These are phyloP conservation scores for Mycena polygramma DNA, from an alignment of 768 basidiomycete species.

Conservation along the genomic window DNA sequence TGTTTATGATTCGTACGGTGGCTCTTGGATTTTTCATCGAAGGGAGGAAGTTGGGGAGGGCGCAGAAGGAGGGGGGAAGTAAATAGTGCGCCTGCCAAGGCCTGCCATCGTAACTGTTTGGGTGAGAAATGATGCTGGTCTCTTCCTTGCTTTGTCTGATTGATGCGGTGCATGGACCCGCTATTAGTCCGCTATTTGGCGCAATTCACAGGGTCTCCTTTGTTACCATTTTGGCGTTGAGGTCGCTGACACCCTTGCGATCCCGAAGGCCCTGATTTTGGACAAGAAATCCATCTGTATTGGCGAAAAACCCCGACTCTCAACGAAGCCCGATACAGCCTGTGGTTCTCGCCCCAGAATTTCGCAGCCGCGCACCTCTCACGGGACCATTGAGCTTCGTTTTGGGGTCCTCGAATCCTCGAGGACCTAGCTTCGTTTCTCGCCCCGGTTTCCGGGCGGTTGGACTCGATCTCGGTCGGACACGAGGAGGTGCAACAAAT, in stretches of 20 bases:
- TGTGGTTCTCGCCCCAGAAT: no score
- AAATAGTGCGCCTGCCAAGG: neutral
- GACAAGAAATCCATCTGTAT: no score
- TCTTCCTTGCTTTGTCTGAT: neutral
- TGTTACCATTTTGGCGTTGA: neutral
- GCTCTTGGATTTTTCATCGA: neutral
- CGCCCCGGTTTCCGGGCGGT: no score
- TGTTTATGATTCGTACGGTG: neutral
- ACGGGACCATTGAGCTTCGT: no score
- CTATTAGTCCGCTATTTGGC: neutral
- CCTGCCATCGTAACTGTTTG: constrained; percentile 16
- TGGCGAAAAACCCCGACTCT: no score
- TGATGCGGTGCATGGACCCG: constrained; percentile 1
- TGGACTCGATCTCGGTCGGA: no score
- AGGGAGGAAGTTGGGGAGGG: neutral
- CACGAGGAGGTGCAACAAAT: no score
- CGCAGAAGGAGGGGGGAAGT: neutral
- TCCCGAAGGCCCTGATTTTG: neutral
- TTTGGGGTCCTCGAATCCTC: no score
- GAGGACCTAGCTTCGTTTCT: no score
- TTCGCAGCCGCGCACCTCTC: no score
- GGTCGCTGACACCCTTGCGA: no score
- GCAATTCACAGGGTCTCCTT: neutral
- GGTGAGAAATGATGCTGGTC: constrained; percentile 6
- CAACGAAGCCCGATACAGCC: no score